These are phyloP conservation scores for Hemileccinum impolitum DNA, from an alignment of 768 basidiomycete species.

Conservation along the genomic window DNA sequence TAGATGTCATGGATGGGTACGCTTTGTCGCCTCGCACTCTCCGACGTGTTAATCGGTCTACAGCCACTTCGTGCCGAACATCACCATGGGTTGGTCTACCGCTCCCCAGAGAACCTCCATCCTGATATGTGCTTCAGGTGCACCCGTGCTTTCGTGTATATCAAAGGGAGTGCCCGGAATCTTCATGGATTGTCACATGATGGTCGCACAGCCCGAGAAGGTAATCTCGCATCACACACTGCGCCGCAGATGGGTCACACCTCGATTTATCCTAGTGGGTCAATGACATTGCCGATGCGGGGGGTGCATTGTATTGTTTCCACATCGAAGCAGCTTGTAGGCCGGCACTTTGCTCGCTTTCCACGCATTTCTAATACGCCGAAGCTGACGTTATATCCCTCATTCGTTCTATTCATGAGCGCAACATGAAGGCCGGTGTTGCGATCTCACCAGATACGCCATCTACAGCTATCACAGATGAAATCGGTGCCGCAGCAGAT, in stretches of 20 bases:
- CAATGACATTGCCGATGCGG: constrained; percentile 90
- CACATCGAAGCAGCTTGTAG: constrained; percentile 90
- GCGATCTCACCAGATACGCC: constrained; percentile 97
- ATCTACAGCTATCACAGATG: constrained; percentile 81
- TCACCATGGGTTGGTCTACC: constrained; percentile 79
- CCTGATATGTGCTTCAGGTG: constrained; percentile 47
- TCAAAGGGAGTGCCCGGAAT: constrained; percentile 86
- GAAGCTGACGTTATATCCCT: constrained; percentile 71
- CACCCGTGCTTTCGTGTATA: constrained; percentile 84
- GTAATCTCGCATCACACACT: constrained; percentile 36
- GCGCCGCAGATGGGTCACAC: not conserved
- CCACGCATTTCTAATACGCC: constrained; percentile 15
- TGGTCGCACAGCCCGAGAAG: constrained; percentile 92
- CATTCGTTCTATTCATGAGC: constrained; percentile 75
- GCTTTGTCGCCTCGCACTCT: not conserved
- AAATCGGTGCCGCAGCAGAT: constrained; percentile 78
- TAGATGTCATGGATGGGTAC: constrained; percentile 98
- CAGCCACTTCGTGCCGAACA: constrained; percentile 98
- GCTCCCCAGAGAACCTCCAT: not conserved
- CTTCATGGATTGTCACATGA: constrained; percentile 99
- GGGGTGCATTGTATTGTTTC: constrained; percentile 94
- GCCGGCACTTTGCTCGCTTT: constrained; percentile 22
- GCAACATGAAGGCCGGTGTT: constrained; percentile 90
- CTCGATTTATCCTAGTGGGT: constrained; percentile 69
- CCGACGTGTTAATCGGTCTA: constrained; percentile 6